Percentiles rank a stretch among this genome's conserved stretches.
phyloP scores from a whole-genome alignment of 208 protist species.

The Trypanosoma brucei region DNA sequence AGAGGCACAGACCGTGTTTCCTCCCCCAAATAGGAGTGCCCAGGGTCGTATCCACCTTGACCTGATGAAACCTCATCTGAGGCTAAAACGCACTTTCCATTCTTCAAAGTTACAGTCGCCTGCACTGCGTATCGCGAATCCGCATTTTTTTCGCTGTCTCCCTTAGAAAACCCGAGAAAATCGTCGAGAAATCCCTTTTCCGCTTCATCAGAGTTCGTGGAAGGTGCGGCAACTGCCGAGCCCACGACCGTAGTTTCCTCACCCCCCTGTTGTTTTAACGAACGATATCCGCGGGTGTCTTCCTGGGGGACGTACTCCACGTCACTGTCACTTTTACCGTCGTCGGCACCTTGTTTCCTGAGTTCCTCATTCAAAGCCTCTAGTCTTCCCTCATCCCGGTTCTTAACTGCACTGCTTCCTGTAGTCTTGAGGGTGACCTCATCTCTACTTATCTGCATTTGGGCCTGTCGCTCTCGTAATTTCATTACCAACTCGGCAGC shows the following conservation, averaged over 20 bases:
- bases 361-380: too few relatives aligned
- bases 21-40: neutral
- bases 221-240: too few relatives aligned
- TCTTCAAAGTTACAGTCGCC: conserved; percentile 27
- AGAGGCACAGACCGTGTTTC: conserved; percentile 23
- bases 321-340: conserved; percentile 26
- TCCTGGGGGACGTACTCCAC: conserved; percentile 36
- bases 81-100: neutral
- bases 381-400: too few relatives aligned
- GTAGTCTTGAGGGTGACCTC: neutral
- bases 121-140: conserved; percentile 31
- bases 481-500: conserved; percentile 33
- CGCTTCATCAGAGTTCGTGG: neutral
- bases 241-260: too few relatives aligned
- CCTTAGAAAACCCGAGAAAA: conserved; percentile 40
- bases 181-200: conserved; percentile 46
- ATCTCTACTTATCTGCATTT: conserved; percentile 11
- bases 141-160: conserved; percentile 4
- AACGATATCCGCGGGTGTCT: neutral
- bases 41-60: neutral
- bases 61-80: conserved; percentile 1
- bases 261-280: too few relatives aligned
- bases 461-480: conserved; percentile 37
- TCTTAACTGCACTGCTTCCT: too few relatives aligned
- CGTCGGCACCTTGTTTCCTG: neutral